These are phyloP conservation scores for Ceratocystis papillata DNA, from an alignment of 2,329 filamentous ascomycete genomes.

Conservation along the genomic window DNA sequence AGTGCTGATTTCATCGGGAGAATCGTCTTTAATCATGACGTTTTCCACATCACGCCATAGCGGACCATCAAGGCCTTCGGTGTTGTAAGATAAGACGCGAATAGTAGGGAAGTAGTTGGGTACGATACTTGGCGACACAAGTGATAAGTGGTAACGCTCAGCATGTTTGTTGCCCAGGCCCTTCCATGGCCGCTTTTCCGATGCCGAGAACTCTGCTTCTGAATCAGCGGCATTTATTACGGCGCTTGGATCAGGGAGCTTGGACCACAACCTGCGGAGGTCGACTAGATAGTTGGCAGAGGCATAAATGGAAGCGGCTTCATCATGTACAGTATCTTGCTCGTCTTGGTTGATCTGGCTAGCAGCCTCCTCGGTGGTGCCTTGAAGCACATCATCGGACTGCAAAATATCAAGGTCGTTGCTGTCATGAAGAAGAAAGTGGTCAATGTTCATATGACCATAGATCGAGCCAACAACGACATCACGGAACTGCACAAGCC, in stretches of 20 bases:
- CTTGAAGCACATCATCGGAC: constrained; percentile 1
- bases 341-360: constrained; percentile 39
- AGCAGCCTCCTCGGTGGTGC: constrained; percentile 52
- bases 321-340: constrained; percentile 29
- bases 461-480: constrained; percentile 70
- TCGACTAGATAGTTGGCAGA: constrained; percentile 68
- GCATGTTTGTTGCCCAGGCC: constrained; percentile 68
- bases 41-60: constrained; percentile 18
- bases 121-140: constrained; percentile 78
- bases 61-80: constrained; percentile 61
- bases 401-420: constrained; percentile 54
- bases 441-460: constrained; percentile 98
- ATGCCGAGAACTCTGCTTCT: constrained; percentile 25
- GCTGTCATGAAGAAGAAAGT: constrained; percentile 86
- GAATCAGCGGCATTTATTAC: constrained; percentile 25
- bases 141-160: constrained; percentile 71
- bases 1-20: constrained; percentile 30
- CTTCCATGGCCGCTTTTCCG: constrained; percentile 44
- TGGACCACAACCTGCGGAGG: constrained; percentile 65
- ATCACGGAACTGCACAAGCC: constrained; percentile 82
- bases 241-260: constrained; percentile 48
- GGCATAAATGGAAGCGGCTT: constrained; percentile 25
- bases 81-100: constrained; percentile 91
- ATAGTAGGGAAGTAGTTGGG: constrained; percentile 87
- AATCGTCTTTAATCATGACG: background rate